Base-by-base conservation (phyloP, 2,329 filamentous ascomycete species). In the Diaporthe citriasiana region DNA sequence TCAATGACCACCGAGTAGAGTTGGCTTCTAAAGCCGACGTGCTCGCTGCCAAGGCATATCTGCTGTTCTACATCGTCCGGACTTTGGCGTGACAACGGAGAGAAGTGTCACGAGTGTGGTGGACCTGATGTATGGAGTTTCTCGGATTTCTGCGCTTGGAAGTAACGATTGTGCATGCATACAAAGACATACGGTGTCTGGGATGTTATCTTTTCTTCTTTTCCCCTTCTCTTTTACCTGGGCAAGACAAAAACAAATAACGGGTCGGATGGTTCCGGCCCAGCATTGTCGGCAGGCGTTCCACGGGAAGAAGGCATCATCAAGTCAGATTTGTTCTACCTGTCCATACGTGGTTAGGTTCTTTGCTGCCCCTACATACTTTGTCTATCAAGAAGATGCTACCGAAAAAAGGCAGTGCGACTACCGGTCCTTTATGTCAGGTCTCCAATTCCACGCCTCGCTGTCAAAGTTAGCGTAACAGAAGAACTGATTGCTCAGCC, bases 1-100 rank as follows among this genome's bases (percentile, higher is more conserved):
- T 98, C 84, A 97, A 98, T 80, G 96, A 98, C 81, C 95, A 97
- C 82, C 95, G 95, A 81, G 96, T 98, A 33, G 94, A 95, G 75
- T 81, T 95, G 72, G 96, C 94, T 2, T 91, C 91, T 60, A 93
- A 97, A 80, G 93, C 93, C 7, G 94, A 98, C 74, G 96, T 98
- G 4, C 87, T 98, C 55, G 90, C 89, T 40, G 94, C 94, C 19
- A 93, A 98, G 82, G 95, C 96, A 0, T 98, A 98, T 82, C 86
- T 98, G 73, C 86, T 98, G 70, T 98, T 98, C 82, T 98, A 98
- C 79, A 92, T 93, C 70, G 90, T 93, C 75, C 87, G 91, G 75
- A 91, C 90, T 30, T 80, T 92, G 25, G 85, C 88, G 59, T 90
- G 82, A 50, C 59, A 72, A 33, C 27, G 27, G 45, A 51, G 40